Conservation (phyloP, 306 rosid genomes). For the Vigna angularis region DNA sequence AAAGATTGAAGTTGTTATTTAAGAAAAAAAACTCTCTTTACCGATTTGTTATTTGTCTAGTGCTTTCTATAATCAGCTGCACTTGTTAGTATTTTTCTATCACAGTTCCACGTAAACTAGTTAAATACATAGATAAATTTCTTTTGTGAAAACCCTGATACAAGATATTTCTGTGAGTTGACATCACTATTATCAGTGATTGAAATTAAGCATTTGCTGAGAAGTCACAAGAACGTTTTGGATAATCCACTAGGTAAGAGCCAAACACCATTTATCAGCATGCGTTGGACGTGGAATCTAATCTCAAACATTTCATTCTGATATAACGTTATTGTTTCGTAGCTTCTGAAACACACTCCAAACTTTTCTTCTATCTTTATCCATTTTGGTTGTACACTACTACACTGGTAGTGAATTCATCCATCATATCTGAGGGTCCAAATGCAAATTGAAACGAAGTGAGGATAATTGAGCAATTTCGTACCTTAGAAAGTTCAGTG, state of each 20-base stretch:
- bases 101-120: background rate
- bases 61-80: background rate
- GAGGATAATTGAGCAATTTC: conserved; percentile 20
- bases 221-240: conserved; percentile 31
- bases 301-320: conserved; percentile 31
- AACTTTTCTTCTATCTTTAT: background rate
- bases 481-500: conserved; percentile 48
- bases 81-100: background rate
- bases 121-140: background rate
- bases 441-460: conserved; percentile 32
- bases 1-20: background rate
- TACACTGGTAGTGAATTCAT: conserved; percentile 24
- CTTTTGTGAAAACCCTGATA: background rate
- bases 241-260: conserved; percentile 36
- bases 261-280: conserved; percentile 39
- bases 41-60: background rate
- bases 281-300: conserved; percentile 29
- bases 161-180: conserved; percentile 32
- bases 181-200: conserved; percentile 9
- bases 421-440: conserved; percentile 22
- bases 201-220: conserved; percentile 37
- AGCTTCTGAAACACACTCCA: conserved; percentile 19
- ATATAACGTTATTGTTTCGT: background rate
- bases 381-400: conserved; percentile 35
- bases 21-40: background rate